These are phyloP conservation scores for Zea mays DNA, from an alignment of 176 grass and related monocot genomes.

Conservation along the genomic window Zm-B73-REFERENCE-NAM-5.0 NC_050099.1:241699001-241699500, in stretches of 20 bases:
- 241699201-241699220: constrained; percentile 4
- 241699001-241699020: neutral
- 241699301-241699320: neutral
- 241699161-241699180: neutral
- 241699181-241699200: constrained; percentile 3
- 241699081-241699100: neutral
- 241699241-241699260: neutral
- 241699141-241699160: neutral
- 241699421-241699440: constrained; percentile 85
- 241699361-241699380: constrained; percentile 97
- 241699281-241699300: neutral
- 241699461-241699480: constrained; percentile 69
- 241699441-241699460: constrained; percentile 78
- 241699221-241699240: neutral
- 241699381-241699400: constrained; percentile 98
- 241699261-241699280: neutral
- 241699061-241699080: neutral
- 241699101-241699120: neutral
- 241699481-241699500: constrained; percentile 93
- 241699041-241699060: neutral
- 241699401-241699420: constrained; percentile 99
- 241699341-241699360: constrained; percentile 78
- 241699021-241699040: neutral
- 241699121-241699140: neutral
- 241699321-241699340: constrained; percentile 42